Evolutionary conservation across 1,284 basidiomycete genomes (phyloP).

Genomic region (Takashimella koratensis): DNA sequence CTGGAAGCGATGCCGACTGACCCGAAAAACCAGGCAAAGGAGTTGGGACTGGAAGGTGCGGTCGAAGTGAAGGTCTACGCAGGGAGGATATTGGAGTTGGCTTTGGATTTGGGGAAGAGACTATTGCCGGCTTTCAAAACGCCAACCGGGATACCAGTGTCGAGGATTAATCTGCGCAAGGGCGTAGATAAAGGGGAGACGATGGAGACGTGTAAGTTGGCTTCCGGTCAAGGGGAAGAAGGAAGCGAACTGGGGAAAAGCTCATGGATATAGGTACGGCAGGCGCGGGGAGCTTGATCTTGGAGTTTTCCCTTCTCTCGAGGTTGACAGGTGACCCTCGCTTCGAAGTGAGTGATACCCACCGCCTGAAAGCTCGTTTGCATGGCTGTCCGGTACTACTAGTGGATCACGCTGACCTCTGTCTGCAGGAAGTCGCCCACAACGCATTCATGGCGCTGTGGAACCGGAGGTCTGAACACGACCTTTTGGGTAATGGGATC

Average conservation of each 20-base stretch:
- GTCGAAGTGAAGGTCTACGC: slow-evolving; percentile 60
- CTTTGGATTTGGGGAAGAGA: slow-evolving; percentile 76
- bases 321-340: slow-evolving; percentile 79
- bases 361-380: not conserved
- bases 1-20: slow-evolving; percentile 52
- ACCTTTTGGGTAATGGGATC: slow-evolving; percentile 82
- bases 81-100: slow-evolving; percentile 65
- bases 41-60: slow-evolving; percentile 14
- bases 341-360: slow-evolving; percentile 65
- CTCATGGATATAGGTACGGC: slow-evolving; percentile 81
- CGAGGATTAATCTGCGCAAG: slow-evolving; percentile 59
- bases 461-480: slow-evolving; percentile 78
- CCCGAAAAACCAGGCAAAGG: slow-evolving; percentile 13
- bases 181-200: slow-evolving; percentile 40
- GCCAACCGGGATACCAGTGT: slow-evolving; percentile 81
- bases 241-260: slow-evolving; percentile 46
- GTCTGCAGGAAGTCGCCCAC: slow-evolving; percentile 39
- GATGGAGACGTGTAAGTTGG: slow-evolving; percentile 42
- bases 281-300: slow-evolving; percentile 82
- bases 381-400: not conserved
- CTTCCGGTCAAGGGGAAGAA: not conserved
- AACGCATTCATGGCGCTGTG: slow-evolving; percentile 85
- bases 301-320: slow-evolving; percentile 88
- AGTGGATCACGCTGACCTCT: slow-evolving; percentile 1
- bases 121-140: slow-evolving; percentile 84